These are phyloP conservation scores for Ustilaginoidea virens DNA, from an alignment of 2,329 filamentous ascomycete genomes.

Conservation along the genomic window DNA sequence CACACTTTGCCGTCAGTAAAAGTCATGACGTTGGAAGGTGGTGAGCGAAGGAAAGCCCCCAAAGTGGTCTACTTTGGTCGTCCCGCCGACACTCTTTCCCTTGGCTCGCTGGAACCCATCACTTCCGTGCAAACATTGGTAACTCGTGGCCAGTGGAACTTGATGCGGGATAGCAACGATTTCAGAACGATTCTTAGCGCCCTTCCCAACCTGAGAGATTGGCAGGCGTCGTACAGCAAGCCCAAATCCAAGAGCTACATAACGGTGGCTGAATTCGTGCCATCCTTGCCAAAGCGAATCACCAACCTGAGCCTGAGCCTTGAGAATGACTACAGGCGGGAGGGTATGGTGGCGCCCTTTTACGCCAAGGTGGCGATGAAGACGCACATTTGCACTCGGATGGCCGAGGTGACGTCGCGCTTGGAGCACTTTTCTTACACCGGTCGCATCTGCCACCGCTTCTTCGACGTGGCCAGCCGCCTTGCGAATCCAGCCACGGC, in stretches of 20 bases:
- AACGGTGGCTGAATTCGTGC: slow-evolving; percentile 49
- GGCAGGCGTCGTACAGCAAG: slow-evolving; percentile 52
- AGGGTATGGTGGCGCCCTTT: slow-evolving; percentile 42
- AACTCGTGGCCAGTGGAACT: slow-evolving; percentile 64
- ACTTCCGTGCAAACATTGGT: slow-evolving; percentile 49
- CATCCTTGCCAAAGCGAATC: slow-evolving; percentile 39
- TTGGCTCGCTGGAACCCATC: slow-evolving; percentile 14
- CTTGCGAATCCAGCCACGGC: slow-evolving; percentile 31
- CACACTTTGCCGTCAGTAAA: slow-evolving; percentile 42
- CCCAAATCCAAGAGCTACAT: slow-evolving; percentile 61
- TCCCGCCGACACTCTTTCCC: slow-evolving; percentile 7
- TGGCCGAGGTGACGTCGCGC: slow-evolving; percentile 44
- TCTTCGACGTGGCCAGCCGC: slow-evolving; percentile 45
- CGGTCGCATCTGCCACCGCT: slow-evolving; percentile 52
- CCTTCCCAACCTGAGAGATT: slow-evolving; percentile 48
- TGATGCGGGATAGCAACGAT: slow-evolving; percentile 48
- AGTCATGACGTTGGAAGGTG: slow-evolving; percentile 61
- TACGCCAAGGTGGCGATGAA: slow-evolving; percentile 43
- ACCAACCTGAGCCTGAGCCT: slow-evolving; percentile 52
- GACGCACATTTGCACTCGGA: slow-evolving; percentile 48
- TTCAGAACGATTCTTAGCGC: slow-evolving; percentile 46
- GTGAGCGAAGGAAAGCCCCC: slow-evolving; percentile 60
- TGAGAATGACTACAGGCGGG: slow-evolving; percentile 56
- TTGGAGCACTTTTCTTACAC: slow-evolving; percentile 59
- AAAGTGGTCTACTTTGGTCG: slow-evolving; percentile 32